phyloP scores from a whole-genome alignment of 2,329 filamentous ascomycete species.

The Pseudocercospora crystallina region DNA sequence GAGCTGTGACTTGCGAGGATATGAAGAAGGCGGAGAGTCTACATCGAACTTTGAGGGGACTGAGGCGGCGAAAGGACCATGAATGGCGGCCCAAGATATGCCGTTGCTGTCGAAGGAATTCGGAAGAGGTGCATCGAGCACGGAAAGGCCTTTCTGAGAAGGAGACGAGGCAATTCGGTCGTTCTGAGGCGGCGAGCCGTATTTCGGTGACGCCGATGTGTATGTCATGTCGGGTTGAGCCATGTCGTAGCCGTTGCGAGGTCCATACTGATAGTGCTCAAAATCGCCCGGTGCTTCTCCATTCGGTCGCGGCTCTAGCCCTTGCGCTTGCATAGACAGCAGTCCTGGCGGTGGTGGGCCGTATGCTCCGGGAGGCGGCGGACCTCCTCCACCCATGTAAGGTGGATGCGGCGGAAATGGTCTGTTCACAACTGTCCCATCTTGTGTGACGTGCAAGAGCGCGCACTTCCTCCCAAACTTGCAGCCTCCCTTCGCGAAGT shows the following conservation, averaged over 20 bases:
- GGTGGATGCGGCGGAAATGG: constrained; percentile 20
- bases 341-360: constrained; percentile 33
- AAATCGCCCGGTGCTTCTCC: constrained; percentile 27
- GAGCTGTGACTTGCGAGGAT: constrained; percentile 50
- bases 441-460: constrained; percentile 90
- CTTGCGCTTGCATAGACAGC: constrained; percentile 37
- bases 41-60: constrained; percentile 89
- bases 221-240: constrained; percentile 56
- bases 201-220: constrained; percentile 61
- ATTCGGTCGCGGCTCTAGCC: constrained; percentile 31
- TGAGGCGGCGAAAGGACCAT: constrained; percentile 87
- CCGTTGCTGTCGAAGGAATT: constrained; percentile 96
- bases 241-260: constrained; percentile 29
- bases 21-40: constrained; percentile 73
- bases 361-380: constrained; percentile 20
- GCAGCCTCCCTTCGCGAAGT: constrained; percentile 99
- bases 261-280: constrained; percentile 30
- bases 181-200: constrained; percentile 81
- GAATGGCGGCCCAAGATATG: constrained; percentile 85
- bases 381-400: constrained; percentile 16
- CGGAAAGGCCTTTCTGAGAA: constrained; percentile 66
- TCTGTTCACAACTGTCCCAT: constrained; percentile 87
- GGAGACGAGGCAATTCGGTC: constrained; percentile 80
- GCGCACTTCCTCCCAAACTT: constrained; percentile 98
- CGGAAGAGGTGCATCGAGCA: constrained; percentile 86